Percentiles rank a stretch among this genome's conserved stretches.
phyloP scores from a whole-genome alignment of 768 basidiomycete genomes.

The Podaxis sp. region DNA sequence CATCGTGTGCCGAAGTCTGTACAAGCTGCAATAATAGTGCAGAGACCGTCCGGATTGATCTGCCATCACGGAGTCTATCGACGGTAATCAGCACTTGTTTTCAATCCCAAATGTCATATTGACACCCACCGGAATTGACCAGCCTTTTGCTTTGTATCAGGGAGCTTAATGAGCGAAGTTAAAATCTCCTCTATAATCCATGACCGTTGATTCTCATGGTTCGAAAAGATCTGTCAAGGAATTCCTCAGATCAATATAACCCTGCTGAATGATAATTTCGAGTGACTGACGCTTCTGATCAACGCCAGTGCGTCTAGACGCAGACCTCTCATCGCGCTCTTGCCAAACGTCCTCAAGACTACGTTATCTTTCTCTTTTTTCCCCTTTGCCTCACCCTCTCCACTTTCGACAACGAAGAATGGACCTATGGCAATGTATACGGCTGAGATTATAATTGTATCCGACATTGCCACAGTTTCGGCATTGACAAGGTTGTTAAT shows the following conservation, averaged over 20 bases:
- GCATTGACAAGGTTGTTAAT: conserved; percentile 74
- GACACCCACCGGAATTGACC: conserved; percentile 78
- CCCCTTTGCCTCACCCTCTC: conserved; percentile 44
- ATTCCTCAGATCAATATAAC: background rate
- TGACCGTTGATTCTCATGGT: conserved; percentile 84
- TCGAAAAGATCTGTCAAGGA: conserved; percentile 75
- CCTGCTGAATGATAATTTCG: background rate
- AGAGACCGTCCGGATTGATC: conserved; percentile 90
- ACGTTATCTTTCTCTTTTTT: conserved; percentile 56
- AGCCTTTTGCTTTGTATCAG: conserved; percentile 86
- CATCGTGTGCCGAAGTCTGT: conserved; percentile 89
- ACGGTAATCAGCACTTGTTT: conserved; percentile 1
- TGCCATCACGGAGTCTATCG: conserved; percentile 82
- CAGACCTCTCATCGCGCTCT: conserved; percentile 77
- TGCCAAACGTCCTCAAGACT: conserved; percentile 68
- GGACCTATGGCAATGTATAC: conserved; percentile 94
- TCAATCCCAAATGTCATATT: background rate
- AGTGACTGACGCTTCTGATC: conserved; percentile 74
- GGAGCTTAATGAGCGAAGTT: conserved; percentile 83
- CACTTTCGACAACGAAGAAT: conserved; percentile 82
- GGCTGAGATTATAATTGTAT: conserved; percentile 86
- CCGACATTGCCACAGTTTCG: conserved; percentile 78
- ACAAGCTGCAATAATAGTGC: conserved; percentile 94
- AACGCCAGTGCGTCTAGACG: conserved; percentile 80
- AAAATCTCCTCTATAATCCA: conserved; percentile 99